A percentile compares a stretch with the other conserved stretches of the same genome.
phyloP scores from a whole-genome alignment of 1,284 basidiomycete genomes.

The Cystobasidium slooffiae region DNA sequence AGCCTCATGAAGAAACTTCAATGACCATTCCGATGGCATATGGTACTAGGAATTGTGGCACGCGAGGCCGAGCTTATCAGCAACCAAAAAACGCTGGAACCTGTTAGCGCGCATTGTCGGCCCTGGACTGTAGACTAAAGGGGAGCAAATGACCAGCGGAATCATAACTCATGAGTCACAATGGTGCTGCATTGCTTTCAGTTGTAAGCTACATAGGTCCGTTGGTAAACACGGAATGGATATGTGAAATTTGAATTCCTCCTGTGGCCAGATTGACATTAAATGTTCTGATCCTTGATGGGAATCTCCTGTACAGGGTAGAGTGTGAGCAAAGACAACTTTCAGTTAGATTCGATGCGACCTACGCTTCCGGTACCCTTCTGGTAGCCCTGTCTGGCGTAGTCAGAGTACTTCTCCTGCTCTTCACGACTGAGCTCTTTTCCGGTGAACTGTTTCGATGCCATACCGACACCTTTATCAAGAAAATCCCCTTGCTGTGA shows the following conservation, averaged over 20 bases:
- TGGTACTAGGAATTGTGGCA: too few relatives aligned
- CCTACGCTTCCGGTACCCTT: constrained; percentile 21
- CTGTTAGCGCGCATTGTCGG: too few relatives aligned
- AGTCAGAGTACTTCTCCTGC: constrained; percentile 38
- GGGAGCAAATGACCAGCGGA: not conserved
- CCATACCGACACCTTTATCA: constrained; percentile 22
- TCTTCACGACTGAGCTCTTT: constrained; percentile 26
- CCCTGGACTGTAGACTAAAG: too few relatives aligned
- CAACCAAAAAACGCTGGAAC: too few relatives aligned
- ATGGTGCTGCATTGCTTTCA: not conserved
- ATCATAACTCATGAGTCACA: not conserved
- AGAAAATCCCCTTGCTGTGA: constrained; percentile 12
- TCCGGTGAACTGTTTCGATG: constrained; percentile 1
- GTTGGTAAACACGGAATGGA: too few relatives aligned
- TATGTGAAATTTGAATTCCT: too few relatives aligned
- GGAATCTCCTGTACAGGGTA: constrained; percentile 5
- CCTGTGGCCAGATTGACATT: not conserved
- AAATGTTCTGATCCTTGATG: constrained; percentile 28
- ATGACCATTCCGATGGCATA: too few relatives aligned
- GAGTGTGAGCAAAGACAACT: not conserved
- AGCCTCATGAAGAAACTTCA: too few relatives aligned
- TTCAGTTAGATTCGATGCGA: not conserved
- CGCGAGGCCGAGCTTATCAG: too few relatives aligned
- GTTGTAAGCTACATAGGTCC: too few relatives aligned
- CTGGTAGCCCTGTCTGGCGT: constrained; percentile 14